These are phyloP conservation scores for Alternaria sp. DNA, from an alignment of 2,329 filamentous ascomycete genomes.

Conservation along the genomic window DNA sequence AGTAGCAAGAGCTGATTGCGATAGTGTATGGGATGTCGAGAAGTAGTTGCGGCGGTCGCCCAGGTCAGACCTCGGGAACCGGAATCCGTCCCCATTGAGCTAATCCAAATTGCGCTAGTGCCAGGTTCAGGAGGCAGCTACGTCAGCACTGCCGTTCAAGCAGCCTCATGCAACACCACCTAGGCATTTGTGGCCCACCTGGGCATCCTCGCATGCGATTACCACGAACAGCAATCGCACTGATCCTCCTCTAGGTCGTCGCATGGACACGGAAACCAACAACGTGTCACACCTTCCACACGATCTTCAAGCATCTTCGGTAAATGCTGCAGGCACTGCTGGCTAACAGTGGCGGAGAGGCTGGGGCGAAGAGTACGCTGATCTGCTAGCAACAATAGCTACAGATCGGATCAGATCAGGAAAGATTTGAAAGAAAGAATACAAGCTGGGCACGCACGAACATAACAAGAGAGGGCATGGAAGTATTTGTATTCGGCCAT, in stretches of 20 bases:
- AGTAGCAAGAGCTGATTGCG: too few species aligned
- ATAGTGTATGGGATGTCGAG: too few species aligned
- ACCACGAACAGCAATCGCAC: slow-evolving; percentile 2
- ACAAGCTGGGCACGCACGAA: neutral
- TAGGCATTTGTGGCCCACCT: too few species aligned
- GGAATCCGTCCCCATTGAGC: too few species aligned
- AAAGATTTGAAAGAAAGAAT: neutral
- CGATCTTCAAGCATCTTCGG: neutral
- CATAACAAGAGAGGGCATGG: neutral
- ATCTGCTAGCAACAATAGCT: neutral
- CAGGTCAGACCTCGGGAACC: too few species aligned
- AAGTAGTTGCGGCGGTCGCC: too few species aligned
- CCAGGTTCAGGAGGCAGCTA: neutral
- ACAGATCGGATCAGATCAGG: neutral
- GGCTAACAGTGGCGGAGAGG: neutral
- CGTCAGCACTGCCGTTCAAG: neutral
- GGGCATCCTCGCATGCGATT: too few species aligned
- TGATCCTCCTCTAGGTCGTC: slow-evolving; percentile 12
- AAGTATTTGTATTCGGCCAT: neutral
- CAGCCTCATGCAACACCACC: neutral
- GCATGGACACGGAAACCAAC: slow-evolving; percentile 9
- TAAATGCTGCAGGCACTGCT: neutral
- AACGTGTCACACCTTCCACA: neutral
- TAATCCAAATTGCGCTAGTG: too few species aligned
- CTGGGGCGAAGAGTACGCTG: neutral